Evolutionary conservation across 179 eudicot species (phyloP).

Genomic region (Patellifolia procumbens): DNA sequence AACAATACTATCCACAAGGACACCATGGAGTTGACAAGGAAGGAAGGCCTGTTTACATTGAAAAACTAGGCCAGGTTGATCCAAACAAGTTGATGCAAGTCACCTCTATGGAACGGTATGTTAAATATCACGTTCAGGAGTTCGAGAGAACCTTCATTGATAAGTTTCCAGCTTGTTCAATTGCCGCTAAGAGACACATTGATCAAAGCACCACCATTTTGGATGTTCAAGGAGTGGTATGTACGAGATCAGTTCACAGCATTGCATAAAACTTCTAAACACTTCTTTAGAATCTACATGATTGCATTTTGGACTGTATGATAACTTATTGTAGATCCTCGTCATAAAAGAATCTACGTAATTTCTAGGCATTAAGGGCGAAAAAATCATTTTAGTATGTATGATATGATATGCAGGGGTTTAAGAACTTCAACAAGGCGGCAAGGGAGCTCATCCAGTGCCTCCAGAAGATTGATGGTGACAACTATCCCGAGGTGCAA

Average conservation of each 20-base stretch:
- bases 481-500: constrained; percentile 84
- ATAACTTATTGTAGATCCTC: no score
- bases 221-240: constrained; percentile 96
- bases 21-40: constrained; percentile 84
- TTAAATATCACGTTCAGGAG: constrained; percentile 73
- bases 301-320: no score
- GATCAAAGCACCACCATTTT: constrained; percentile 88
- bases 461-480: constrained; percentile 80
- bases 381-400: not conserved
- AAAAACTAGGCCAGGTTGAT: constrained; percentile 70
- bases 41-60: constrained; percentile 77
- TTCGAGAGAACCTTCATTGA: constrained; percentile 58
- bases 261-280: not conserved
- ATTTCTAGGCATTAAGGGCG: not conserved
- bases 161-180: constrained; percentile 78
- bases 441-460: constrained; percentile 79
- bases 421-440: constrained; percentile 77
- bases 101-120: constrained; percentile 65
- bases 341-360: no score
- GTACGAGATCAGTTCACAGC: constrained; percentile 13
- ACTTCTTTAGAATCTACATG: not conserved
- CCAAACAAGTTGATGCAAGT: constrained; percentile 70
- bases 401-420: constrained; percentile 55
- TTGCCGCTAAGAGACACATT: constrained; percentile 76
- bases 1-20: constrained; percentile 74